Base-by-base conservation (phyloP, 2,329 filamentous ascomycete genomes). In the Pseudocercospora fijiensis region DNA sequence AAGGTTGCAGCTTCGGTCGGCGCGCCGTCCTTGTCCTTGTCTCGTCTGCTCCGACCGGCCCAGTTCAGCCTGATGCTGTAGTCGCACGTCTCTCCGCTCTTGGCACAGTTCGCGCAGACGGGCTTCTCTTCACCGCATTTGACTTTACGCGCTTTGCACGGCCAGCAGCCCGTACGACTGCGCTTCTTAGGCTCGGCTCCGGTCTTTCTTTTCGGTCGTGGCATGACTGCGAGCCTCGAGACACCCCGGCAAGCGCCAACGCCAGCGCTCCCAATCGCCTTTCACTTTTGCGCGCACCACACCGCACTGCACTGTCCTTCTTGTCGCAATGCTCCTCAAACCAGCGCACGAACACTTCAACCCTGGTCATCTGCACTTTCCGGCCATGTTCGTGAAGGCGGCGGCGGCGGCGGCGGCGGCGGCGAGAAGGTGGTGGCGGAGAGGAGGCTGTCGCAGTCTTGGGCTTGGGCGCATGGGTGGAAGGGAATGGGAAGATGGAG, bases 91-190 rank as follows among this genome's bases (percentile, higher is more conserved):
- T 92, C 89, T 65, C 87, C 87, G 49, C 57, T 71, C 67, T 88
- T 86, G 20, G 22, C 45, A 60, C 24, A 94, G 73, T 92, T 92
- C 56, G 84, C 72, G 76, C 91, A 94, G 66, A 77, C 78, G 13
- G 91, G 90, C 69, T 88, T 89, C 73, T 90, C 88, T 76, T 94
- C 91, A 67, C 89, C 90, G 77, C 90, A 94, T 81, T 93, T 93
- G 67, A 90, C 85, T 76, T 90, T 94, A 65, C 89, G 85, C 67
- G 85, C 84, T 79, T 93, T 93, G 80, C 90, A 93, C 11, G 89
- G 89, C 87, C 87, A 89, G 75, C 88, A 90, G 55, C 88, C 88
- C 71, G 86, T 89, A 53, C 88, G 84, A 69, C 86, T 89, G 71
- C 88, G 81, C 71, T 81, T 85, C 78, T 90, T 90, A 6, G 87